Evolutionary conservation across 2,329 filamentous ascomycete species (phyloP), one percentile per base, ranked within the genome.

Genomic region (Diplodia seriata): DNA sequence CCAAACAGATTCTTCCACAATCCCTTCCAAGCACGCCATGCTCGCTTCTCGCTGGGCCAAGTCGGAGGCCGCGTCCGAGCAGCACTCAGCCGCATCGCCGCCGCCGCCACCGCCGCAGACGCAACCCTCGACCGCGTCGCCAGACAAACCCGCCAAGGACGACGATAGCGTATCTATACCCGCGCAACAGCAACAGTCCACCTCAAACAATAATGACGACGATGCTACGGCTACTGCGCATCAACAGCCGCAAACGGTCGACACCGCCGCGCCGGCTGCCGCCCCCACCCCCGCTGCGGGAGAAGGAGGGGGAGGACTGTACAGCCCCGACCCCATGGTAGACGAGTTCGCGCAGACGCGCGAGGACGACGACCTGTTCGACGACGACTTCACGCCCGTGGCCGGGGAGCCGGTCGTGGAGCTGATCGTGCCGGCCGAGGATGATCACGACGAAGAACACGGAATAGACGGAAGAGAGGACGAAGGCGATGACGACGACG

Each of bases 361-460:
- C n/a, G 78, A 80, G 49, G 81, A 81, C 51, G 83, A 85, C 69
- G 82, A 85, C 70, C 76, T 84, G 4, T 84, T 84, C 74, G 82
- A 82, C 72, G 82, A 85, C 67, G 83, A 84, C 72, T 83, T 84
- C 70, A 83, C 78, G 8, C 82, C 82, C 12, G 77, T 82, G 8
- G 74, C 80, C 43, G 43, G 43, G 18, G 77, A 83, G 61, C 79
- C 81, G 2, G 74, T 81, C 11, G 75, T 81, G 1, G 77, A 80
- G 70, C 73, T 74, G 40, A 72, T 71, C 38, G 73, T 74, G 4
- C 68, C 50, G n/a, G 54, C 40, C 51, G 38, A 40, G 6, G 59
- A 51, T 12, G 29, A n/a, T n/a, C n/a, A n/a, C n/a, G n/a, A 38
- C 9, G 54, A 29, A 7, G 50, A 53, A 3, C 20, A 53, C 23